Percentiles rank a stretch among this genome's conserved stretches.
These are phyloP conservation scores for Nepenthes mirabilis DNA, from an alignment of 148 eudicot genomes.

Conservation along the genomic window DNA sequence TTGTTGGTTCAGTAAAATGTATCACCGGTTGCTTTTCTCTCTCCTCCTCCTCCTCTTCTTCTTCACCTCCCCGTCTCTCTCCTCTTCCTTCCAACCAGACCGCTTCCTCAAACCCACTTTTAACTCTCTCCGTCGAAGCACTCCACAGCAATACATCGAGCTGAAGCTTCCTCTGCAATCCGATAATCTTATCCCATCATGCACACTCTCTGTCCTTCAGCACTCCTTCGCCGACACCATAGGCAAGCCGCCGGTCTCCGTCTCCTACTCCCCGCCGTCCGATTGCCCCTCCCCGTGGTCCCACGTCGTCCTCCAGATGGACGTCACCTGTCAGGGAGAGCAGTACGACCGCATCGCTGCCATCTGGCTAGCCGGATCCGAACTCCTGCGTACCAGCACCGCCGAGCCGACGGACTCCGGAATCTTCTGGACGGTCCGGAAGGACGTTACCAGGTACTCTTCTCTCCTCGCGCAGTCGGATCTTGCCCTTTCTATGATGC, in stretches of 20 bases:
- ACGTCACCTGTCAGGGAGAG: constrained; percentile 30
- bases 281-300: constrained; percentile 42
- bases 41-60: constrained; percentile 4
- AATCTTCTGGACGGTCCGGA: constrained; percentile 52
- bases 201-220: constrained; percentile 29
- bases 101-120: constrained; percentile 16
- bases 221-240: constrained; percentile 50
- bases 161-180: constrained; percentile 45
- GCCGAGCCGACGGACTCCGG: constrained; percentile 54
- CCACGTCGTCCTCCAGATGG: constrained; percentile 31
- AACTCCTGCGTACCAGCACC: constrained; percentile 79
- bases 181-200: constrained; percentile 28
- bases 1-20: too few relatives aligned
- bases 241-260: constrained; percentile 45
- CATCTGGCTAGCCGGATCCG: constrained; percentile 61
- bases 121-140: constrained; percentile 4
- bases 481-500: constrained; percentile 48
- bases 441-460: constrained; percentile 60
- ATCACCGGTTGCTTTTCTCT: background rate
- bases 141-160: constrained; percentile 23
- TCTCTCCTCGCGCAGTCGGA: constrained; percentile 27
- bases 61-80: constrained; percentile 7
- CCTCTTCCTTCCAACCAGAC: constrained; percentile 7
- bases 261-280: constrained; percentile 38
- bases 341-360: constrained; percentile 72